Base-by-base conservation (phyloP, 2,329 filamentous ascomycete genomes). In the Lomentospora prolificans region DNA sequence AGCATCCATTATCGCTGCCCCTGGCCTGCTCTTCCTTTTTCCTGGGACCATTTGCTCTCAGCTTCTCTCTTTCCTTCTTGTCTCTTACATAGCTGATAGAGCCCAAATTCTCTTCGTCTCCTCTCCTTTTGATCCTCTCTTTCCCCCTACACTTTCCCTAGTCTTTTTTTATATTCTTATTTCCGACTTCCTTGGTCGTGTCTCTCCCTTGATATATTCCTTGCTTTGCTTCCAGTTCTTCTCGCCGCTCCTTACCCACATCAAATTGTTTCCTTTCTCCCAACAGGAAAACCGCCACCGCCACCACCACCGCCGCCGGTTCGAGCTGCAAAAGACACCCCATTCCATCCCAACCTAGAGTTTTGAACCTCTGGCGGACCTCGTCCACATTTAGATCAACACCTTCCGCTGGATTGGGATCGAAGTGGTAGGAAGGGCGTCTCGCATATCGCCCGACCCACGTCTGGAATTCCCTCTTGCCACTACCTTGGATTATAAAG, bases 101-200 rank as follows among this genome's bases (percentile, higher is more conserved):
- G 44, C 44, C 44, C 44, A 48, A n/a, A 48, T 50, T 53, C 50
- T 59, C 58, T 58, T 57, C 53, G 51, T 56, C 55, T 12, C 44
- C 56, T 58, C 55, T 44, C 53, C 57, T 51, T 56, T 51, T 55
- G 57, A 56, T 41, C 50, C 51, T 14, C 27, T 24, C 28, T 41
- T 30, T 39, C 56, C 55, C 51, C 31, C 44, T 58, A 3, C 22
- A 6, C n/a, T 24, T 48, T 48, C 41, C 41, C 22, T 48, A 9
- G 24, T 55, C 33, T 48, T 48, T 51, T 51, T 41, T 30, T 19
- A 28, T 24, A 22, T 39, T 33, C n/a, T 55, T 19, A 25, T 30
- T 55, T 28, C 31, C 44, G 44, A 48, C 44, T 48, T 48, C 17
- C 17, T 22, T 48, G 24, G 44, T 41, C 31, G 27, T 39, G 33